Evolutionary conservation across 805 yeast species (phyloP).

Genomic region (Isabelozyma rhagii): DNA sequence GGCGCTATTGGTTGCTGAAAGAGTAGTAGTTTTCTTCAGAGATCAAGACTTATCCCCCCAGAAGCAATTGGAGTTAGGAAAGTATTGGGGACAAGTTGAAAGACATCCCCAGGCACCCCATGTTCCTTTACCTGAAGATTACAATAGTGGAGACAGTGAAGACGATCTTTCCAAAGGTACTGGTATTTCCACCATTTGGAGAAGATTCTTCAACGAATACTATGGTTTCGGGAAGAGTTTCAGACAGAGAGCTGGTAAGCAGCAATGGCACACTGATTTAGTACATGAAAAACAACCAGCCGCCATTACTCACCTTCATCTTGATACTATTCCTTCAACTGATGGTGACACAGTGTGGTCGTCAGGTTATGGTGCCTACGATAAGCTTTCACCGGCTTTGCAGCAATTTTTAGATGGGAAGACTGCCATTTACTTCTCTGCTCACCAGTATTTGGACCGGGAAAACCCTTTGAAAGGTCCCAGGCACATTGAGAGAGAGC

Average conservation of each 20-base stretch:
- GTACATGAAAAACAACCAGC: slow-evolving; percentile 36
- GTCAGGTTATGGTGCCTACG: slow-evolving; percentile 58
- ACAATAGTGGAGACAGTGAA: slow-evolving; percentile 10
- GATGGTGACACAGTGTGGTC: slow-evolving; percentile 61
- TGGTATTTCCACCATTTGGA: slow-evolving; percentile 43
- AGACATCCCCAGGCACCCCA: slow-evolving; percentile 24
- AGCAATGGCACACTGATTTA: slow-evolving; percentile 37
- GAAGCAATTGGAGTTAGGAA: slow-evolving; percentile 25
- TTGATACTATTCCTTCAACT: slow-evolving; percentile 38
- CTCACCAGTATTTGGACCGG: slow-evolving; percentile 42
- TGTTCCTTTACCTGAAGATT: slow-evolving; percentile 14
- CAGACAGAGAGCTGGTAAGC: slow-evolving; percentile 21
- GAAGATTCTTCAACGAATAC: slow-evolving; percentile 27
- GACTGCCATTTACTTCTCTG: slow-evolving; percentile 40
- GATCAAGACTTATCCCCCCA: slow-evolving; percentile 31
- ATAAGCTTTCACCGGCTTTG: slow-evolving; percentile 50
- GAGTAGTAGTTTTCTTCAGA: slow-evolving; percentile 28
- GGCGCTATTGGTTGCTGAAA: slow-evolving; percentile 25
- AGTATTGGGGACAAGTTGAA: slow-evolving; percentile 29
- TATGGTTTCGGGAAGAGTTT: slow-evolving; percentile 24
- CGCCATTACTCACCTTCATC: slow-evolving; percentile 36
- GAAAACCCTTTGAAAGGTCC: slow-evolving; percentile 45
- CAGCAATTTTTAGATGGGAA: slow-evolving; percentile 52
- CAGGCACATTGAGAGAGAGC: slow-evolving; percentile 50
- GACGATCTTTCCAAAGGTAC: slow-evolving; percentile 5